Conservation (phyloP, 2,329 filamentous ascomycete species). For the Fusarium sp. region DNA sequence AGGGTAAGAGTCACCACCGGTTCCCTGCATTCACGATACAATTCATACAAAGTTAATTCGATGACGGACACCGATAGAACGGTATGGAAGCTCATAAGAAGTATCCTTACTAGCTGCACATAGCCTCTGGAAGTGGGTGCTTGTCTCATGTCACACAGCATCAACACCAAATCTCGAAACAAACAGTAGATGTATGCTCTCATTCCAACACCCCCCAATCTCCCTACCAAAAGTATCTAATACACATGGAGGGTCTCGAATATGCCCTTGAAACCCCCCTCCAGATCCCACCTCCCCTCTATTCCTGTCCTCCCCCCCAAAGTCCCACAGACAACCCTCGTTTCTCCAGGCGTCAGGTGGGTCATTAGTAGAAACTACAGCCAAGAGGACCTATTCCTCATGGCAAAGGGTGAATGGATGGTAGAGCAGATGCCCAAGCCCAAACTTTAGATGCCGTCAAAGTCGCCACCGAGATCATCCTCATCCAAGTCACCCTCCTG, state of each 20-base stretch:
- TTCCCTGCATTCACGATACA: neutral
- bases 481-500: constrained; percentile 97
- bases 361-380: constrained; percentile 37
- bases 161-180: neutral
- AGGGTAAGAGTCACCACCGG: neutral
- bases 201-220: neutral
- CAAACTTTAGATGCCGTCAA: constrained; percentile 85
- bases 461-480: constrained; percentile 94
- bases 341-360: constrained; percentile 23
- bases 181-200: neutral
- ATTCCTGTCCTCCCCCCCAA: constrained; percentile 20
- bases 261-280: constrained; percentile 18
- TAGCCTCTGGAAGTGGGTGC: neutral
- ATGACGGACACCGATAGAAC: neutral
- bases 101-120: neutral
- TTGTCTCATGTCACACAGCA: neutral
- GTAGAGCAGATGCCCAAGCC: constrained; percentile 18
- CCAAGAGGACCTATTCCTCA: constrained; percentile 21
- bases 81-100: neutral
- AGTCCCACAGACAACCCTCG: constrained; percentile 23
- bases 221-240: constrained; percentile 16
- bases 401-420: constrained; percentile 17
- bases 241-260: constrained; percentile 34
- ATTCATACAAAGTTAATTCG: neutral
- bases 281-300: constrained; percentile 24